These are phyloP conservation scores for Salix koriyanagi DNA, from an alignment of 345 rosid genomes.

Conservation along the genomic window DNA sequence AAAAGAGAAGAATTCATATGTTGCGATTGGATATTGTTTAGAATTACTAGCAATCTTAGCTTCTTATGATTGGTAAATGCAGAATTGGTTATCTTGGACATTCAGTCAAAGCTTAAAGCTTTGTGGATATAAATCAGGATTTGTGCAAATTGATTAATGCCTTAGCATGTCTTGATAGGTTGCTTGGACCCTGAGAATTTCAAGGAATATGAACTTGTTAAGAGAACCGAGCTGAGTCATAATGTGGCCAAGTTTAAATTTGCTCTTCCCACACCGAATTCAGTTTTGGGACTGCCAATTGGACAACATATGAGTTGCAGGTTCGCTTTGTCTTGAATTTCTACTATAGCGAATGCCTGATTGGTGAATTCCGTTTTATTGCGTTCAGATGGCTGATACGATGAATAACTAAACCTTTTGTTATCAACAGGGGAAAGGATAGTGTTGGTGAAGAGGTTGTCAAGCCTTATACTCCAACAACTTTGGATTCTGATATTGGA, in stretches of 20 bases:
- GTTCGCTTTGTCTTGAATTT: conserved; percentile 15
- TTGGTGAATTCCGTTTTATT: not conserved
- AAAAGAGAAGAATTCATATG: not conserved
- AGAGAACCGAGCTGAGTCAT: conserved; percentile 39
- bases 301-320: conserved; percentile 60
- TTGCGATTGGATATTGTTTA: not conserved
- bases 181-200: conserved; percentile 45
- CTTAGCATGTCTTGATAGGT: conserved; percentile 19
- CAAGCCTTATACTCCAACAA: conserved; percentile 31
- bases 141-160: conserved; percentile 1
- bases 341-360: not conserved
- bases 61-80: not conserved
- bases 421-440: conserved; percentile 23
- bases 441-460: conserved; percentile 26
- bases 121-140: not conserved
- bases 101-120: not conserved
- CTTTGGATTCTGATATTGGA: conserved; percentile 28
- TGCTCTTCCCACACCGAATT: conserved; percentile 44
- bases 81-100: not conserved
- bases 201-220: conserved; percentile 47
- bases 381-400: not conserved
- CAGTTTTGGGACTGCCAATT: conserved; percentile 49
- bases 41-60: not conserved
- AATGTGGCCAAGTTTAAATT: conserved; percentile 49
- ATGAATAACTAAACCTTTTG: not conserved